Base-by-base conservation (phyloP, 106 monocot genomes). In the Narthecium ossifragum region DNA sequence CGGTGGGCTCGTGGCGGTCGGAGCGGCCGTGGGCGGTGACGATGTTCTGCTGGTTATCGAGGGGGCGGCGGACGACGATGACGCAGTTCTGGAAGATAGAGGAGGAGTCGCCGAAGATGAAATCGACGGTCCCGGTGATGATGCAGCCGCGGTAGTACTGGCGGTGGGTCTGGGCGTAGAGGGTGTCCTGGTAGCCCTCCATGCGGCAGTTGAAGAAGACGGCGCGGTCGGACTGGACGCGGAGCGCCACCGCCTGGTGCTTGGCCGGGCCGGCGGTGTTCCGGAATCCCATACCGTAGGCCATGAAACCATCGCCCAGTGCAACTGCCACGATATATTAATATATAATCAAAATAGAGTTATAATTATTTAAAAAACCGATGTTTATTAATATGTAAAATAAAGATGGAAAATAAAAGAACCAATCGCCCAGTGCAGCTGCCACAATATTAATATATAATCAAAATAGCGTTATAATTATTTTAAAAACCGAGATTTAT, bases 81-180 rank as follows among this genome's bases (percentile, higher is more conserved):
- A 75, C 43, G 66, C 88, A 81, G 73, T 71, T 75, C 62, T 92
- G 92, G 78, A 92, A 81, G 62, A 92, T 60, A 43, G 84, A 87
- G 29, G 88, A 57, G 26, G 92, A 83, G 76, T 92, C 86, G 10
- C 92, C 92, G 70, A 88, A 88, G 60, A 92, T 76, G 70, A 88
- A 84, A 59, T 92, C 88, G 33, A 92, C 58, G 37, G 85, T 83
- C 55, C 92, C 92, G 59, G 72, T 36, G 73, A 92, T 81, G 71
- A 81, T 45, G 61, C 92, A 92, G 56, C 66, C 61, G 11, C 80
- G 71, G 78, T 92, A 92, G 74, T 80, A 92, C 48, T 92, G 92
- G 36, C 80, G 74, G 75, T 75, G 72, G 8, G 81, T 61, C 22
- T 88, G 74, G 26, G 84, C 84, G 68, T 75, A 83, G 33, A 92